A percentile compares a stretch with the other conserved stretches of the same genome.
These are phyloP conservation scores for Aurantiochytrium sp. DNA, from an alignment of 108 stramenopile genomes.

Conservation along the genomic window DNA sequence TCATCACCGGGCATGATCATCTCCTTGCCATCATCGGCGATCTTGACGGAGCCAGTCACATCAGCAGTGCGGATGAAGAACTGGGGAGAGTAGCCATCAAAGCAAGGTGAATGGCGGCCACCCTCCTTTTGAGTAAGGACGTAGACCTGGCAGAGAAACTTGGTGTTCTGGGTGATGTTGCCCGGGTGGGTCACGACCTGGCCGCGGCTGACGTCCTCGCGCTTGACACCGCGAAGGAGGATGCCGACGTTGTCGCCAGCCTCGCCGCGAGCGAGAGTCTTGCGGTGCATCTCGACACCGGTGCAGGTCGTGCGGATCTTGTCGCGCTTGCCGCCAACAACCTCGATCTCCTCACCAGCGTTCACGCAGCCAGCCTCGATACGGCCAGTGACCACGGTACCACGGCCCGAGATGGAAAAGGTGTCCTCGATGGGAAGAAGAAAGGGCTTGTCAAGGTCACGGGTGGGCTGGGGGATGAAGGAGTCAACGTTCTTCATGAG, in stretches of 20 bases:
- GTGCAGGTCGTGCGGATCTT: slow-evolving; percentile 83
- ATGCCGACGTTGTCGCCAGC: slow-evolving; percentile 98
- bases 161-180: slow-evolving; percentile 59
- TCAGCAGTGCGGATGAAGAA: slow-evolving; percentile 99
- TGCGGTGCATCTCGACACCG: slow-evolving; percentile 99
- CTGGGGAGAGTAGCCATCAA: slow-evolving; percentile 94
- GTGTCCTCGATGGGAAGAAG: slow-evolving; percentile 98
- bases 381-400: slow-evolving; percentile 97
- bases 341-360: slow-evolving; percentile 90
- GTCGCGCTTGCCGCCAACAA: slow-evolving; percentile 62
- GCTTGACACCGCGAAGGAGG: slow-evolving; percentile 85
- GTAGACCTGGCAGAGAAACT: slow-evolving; percentile 96
- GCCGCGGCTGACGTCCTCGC: slow-evolving; percentile 90
- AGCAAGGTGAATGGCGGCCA: slow-evolving; percentile 98
- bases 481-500: slow-evolving; percentile 87
- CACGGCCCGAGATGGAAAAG: slow-evolving; percentile 96
- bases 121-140: slow-evolving; percentile 93
- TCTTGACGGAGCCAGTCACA: slow-evolving; percentile 75
- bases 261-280: slow-evolving; percentile 84
- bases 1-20: slow-evolving; percentile 99
- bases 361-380: slow-evolving; percentile 88
- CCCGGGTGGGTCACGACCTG: slow-evolving; percentile 89
- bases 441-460: slow-evolving; percentile 95
- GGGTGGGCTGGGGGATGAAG: slow-evolving; percentile 78
- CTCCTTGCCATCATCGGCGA: slow-evolving; percentile 79